Conservation (phyloP, 306 rosid species). For the Echinosophora koreensis region DNA sequence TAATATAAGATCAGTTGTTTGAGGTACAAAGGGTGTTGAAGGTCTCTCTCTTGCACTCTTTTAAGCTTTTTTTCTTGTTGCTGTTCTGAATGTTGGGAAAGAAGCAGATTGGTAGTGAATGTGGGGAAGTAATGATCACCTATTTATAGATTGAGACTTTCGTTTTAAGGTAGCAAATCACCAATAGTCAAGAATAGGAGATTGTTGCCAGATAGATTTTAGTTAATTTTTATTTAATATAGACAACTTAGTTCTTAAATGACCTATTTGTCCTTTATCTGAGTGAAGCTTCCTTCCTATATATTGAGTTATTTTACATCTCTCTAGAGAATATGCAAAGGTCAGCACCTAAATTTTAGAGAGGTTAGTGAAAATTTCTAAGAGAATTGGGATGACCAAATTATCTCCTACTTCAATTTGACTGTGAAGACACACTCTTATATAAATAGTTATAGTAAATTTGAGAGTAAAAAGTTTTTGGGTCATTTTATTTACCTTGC, state of each 20-base stretch:
- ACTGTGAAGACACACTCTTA: no score
- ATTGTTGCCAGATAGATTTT: slow-evolving; percentile 68
- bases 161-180: slow-evolving; percentile 35
- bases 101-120: slow-evolving; percentile 49
- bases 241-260: slow-evolving; percentile 12
- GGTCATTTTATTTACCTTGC: no score
- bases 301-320: no score
- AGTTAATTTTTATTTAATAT: slow-evolving; percentile 38
- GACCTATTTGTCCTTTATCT: slow-evolving; percentile 44
- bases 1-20: slow-evolving; percentile 5
- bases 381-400: no score
- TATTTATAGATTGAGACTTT: slow-evolving; percentile 70
- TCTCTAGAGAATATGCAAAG: no score
- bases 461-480: no score
- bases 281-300: slow-evolving; percentile 42
- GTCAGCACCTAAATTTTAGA: no score
- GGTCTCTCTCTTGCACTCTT: slow-evolving; percentile 36
- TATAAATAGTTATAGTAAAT: no score
- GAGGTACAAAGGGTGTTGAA: slow-evolving; percentile 34
- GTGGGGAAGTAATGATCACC: slow-evolving; percentile 37
- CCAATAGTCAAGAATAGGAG: slow-evolving; percentile 47
- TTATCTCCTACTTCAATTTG: no score
- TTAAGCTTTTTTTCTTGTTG: neutral
- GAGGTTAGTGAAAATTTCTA: no score
- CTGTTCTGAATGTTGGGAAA: slow-evolving; percentile 43